Percentiles rank a stretch among this genome's conserved stretches.
These are phyloP conservation scores for Pythium plurisporium DNA, from an alignment of 352 stramenopile species.

Conservation along the genomic window DNA sequence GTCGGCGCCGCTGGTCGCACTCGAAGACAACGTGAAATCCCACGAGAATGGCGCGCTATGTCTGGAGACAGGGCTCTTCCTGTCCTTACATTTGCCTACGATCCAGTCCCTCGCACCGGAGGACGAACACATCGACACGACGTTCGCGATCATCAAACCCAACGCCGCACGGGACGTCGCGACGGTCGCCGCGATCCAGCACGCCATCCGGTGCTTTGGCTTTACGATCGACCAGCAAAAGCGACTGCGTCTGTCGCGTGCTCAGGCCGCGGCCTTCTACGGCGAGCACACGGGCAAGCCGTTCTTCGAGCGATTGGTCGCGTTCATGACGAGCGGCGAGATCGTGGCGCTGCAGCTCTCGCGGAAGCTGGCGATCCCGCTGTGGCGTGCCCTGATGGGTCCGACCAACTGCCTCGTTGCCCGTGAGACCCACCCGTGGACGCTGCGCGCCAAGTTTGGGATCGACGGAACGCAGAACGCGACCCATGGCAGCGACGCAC, in stretches of 20 bases:
- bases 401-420: constrained; percentile 67
- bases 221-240: constrained; percentile 45
- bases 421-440: constrained; percentile 39
- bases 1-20: constrained; percentile 5
- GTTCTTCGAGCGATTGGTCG: constrained; percentile 53
- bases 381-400: constrained; percentile 71
- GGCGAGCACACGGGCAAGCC: constrained; percentile 52
- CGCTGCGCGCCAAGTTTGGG: constrained; percentile 71
- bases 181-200: constrained; percentile 31
- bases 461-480: constrained; percentile 76
- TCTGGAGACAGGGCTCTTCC: constrained; percentile 43
- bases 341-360: constrained; percentile 50
- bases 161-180: constrained; percentile 32
- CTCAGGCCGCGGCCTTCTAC: constrained; percentile 58
- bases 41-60: constrained; percentile 26
- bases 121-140: constrained; percentile 27
- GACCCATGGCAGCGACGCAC: constrained; percentile 75
- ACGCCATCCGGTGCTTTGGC: constrained; percentile 35
- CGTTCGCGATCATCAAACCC: constrained; percentile 64
- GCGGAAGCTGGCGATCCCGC: constrained; percentile 43
- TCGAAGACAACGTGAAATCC: constrained; percentile 22
- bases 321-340: constrained; percentile 69
- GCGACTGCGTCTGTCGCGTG: constrained; percentile 31
- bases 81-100: constrained; percentile 21
- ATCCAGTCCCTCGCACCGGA: constrained; percentile 13